Conservation (phyloP, 306 rosid species). For the Rosa persica region DNA sequence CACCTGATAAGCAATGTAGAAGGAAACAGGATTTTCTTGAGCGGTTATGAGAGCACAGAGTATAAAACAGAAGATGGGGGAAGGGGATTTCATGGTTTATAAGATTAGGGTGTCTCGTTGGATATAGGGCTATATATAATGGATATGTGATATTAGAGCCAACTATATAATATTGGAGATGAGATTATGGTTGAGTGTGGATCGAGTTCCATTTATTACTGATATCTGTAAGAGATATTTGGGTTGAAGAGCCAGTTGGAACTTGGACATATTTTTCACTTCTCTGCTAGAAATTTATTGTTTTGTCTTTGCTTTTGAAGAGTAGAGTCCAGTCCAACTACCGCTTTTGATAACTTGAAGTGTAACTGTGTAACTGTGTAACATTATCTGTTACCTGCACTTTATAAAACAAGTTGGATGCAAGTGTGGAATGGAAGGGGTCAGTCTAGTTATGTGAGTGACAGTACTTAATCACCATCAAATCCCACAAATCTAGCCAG, state of each 20-base stretch:
- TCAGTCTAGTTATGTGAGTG: neutral
- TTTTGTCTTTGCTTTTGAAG: neutral
- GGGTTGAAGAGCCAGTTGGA: neutral
- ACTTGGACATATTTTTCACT: neutral
- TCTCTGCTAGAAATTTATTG: neutral
- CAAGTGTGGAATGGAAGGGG: neutral
- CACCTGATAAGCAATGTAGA: constrained; percentile 8
- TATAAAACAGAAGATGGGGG: constrained; percentile 1
- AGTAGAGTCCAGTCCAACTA: neutral
- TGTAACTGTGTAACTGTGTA: neutral
- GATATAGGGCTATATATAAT: neutral
- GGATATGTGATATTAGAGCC: neutral
- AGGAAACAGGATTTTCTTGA: neutral
- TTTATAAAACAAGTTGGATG: neutral
- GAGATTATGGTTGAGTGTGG: neutral
- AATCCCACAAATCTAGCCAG: neutral
- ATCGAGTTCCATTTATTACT: neutral
- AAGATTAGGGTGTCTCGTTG: neutral
- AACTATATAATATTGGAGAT: neutral
- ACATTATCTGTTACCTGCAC: neutral
- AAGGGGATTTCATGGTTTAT: neutral
- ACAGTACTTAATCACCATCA: no score
- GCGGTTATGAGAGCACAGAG: neutral
- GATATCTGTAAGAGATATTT: neutral
- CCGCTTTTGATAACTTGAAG: neutral